A percentile compares a stretch with the other conserved stretches of the same genome.
phyloP scores from a whole-genome alignment of 1,284 basidiomycete species.

The Marasmius sp. region DNA sequence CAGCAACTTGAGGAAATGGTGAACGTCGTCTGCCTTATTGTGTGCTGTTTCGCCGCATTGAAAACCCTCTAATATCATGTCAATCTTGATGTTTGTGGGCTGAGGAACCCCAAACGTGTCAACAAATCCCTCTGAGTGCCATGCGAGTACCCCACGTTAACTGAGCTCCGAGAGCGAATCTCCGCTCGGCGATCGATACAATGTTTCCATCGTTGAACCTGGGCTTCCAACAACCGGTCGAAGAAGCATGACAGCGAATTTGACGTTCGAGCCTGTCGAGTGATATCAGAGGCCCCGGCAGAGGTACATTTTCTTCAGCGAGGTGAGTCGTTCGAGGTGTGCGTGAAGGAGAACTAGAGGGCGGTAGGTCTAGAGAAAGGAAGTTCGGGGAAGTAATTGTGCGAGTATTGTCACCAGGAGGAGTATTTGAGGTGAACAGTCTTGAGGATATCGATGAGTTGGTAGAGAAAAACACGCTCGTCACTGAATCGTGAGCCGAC shows the following conservation, averaged over 20 bases:
- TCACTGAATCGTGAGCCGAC: too few species aligned
- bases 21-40: slow-evolving; percentile 21
- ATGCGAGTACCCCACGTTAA: slow-evolving; percentile 38
- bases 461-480: too few species aligned
- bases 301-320: neutral
- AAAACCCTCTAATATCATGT: slow-evolving; percentile 25
- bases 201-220: slow-evolving; percentile 45
- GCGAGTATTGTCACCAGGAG: too few species aligned
- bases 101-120: slow-evolving; percentile 39
- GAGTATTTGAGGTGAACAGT: too few species aligned
- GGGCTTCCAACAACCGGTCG: slow-evolving; percentile 11
- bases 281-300: neutral
- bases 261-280: neutral
- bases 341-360: neutral
- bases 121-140: slow-evolving; percentile 42
- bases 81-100: slow-evolving; percentile 4
- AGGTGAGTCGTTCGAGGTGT: slow-evolving; percentile 35
- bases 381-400: too few species aligned
- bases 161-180: slow-evolving; percentile 40
- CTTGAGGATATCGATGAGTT: too few species aligned
- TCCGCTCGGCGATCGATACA: slow-evolving; percentile 29
- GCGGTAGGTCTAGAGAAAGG: too few species aligned
- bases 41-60: slow-evolving; percentile 35
- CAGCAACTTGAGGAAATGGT: slow-evolving; percentile 41
- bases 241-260: neutral